Evolutionary conservation across 148 eudicot genomes (phyloP).

Genomic region (Pharnaceum exiguum): DNA sequence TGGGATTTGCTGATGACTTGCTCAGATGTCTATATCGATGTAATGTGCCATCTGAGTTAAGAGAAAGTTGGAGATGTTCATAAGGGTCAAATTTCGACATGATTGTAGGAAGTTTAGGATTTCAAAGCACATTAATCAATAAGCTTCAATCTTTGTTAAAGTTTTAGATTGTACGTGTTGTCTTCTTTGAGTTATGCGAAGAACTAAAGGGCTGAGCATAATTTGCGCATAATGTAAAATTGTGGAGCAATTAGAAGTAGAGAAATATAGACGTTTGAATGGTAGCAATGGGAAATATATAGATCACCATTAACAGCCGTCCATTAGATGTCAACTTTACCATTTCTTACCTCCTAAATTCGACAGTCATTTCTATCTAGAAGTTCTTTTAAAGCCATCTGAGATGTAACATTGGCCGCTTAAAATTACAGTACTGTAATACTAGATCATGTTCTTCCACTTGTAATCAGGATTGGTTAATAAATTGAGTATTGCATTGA

Average conservation of each 20-base stretch:
- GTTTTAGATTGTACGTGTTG: background rate
- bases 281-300: too few relatives aligned
- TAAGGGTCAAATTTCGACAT: constrained; percentile 59
- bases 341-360: too few relatives aligned
- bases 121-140: background rate
- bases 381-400: too few relatives aligned
- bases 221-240: background rate
- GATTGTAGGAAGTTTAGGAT: constrained; percentile 2
- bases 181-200: background rate
- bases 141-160: background rate
- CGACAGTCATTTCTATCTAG: too few relatives aligned
- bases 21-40: constrained; percentile 26
- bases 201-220: constrained; percentile 2
- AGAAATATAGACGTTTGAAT: background rate
- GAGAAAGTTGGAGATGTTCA: constrained; percentile 51
- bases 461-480: too few relatives aligned
- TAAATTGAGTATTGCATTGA: too few relatives aligned
- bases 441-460: background rate
- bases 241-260: background rate
- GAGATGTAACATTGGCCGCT: background rate
- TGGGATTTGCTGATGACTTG: constrained; percentile 27
- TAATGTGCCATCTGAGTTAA: constrained; percentile 54
- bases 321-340: too few relatives aligned
- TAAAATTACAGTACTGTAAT: background rate
- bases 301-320: too few relatives aligned